phyloP scores from a whole-genome alignment of 495 filamentous ascomycete genomes.

The Clohesyomyces aquaticus region DNA sequence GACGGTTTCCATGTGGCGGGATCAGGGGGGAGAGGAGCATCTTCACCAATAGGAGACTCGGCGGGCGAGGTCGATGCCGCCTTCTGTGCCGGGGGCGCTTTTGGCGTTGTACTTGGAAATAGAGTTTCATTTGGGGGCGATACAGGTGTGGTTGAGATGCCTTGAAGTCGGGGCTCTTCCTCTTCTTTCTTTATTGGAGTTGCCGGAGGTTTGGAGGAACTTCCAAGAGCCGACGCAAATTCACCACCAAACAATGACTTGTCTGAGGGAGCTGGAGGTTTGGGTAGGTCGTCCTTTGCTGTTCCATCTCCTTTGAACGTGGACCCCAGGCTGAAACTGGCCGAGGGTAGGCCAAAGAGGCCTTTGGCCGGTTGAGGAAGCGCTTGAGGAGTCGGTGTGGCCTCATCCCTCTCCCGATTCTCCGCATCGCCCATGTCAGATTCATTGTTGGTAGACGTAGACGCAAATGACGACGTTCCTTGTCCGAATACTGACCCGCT shows the following conservation, averaged over 20 bases:
- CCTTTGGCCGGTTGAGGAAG: conserved; percentile 20
- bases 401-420: conserved; percentile 34
- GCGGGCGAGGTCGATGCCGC: background rate
- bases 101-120: conserved; percentile 48
- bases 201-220: conserved; percentile 47
- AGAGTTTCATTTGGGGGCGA: conserved; percentile 44
- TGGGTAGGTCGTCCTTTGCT: conserved; percentile 63
- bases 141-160: conserved; percentile 60
- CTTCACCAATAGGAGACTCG: conserved; percentile 35
- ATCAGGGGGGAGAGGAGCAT: conserved; percentile 51
- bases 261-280: conserved; percentile 48
- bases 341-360: conserved; percentile 33
- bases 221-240: conserved; percentile 61
- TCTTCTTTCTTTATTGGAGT: conserved; percentile 60
- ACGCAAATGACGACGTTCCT: conserved; percentile 26
- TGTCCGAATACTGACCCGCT: conserved; percentile 30
- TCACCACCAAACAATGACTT: conserved; percentile 60
- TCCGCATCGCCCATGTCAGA: conserved; percentile 35
- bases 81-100: conserved; percentile 3
- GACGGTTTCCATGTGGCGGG: conserved; percentile 34
- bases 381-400: conserved; percentile 36
- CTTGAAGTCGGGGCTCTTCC: conserved; percentile 51
- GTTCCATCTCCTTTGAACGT: conserved; percentile 78
- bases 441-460: conserved; percentile 29
- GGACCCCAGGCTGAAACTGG: conserved; percentile 72